Evolutionary conservation across 2,329 filamentous ascomycete genomes (phyloP).

Genomic region (Aspergillus phoenicis): DNA sequence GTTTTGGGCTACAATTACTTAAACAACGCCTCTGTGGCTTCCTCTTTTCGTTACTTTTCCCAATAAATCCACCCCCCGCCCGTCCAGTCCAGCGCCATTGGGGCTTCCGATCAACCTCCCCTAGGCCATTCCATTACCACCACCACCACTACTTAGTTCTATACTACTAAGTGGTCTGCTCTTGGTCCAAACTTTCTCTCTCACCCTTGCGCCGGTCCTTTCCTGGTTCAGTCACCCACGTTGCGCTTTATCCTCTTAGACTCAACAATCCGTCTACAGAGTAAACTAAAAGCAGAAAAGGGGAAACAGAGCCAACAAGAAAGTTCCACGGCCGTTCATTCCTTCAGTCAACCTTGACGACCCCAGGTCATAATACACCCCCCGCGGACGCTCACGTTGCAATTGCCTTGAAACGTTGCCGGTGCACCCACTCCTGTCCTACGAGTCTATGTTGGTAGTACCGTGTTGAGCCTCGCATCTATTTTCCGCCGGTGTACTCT

Average conservation of each 20-base stretch:
- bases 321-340: slow-evolving; percentile 6
- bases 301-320: neutral
- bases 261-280: neutral
- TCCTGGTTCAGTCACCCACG: slow-evolving; percentile 9
- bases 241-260: slow-evolving; percentile 14
- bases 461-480: neutral
- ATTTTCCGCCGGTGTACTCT: slow-evolving; percentile 4
- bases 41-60: slow-evolving; percentile 5
- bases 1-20: neutral
- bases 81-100: slow-evolving; percentile 9
- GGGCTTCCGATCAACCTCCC: slow-evolving; percentile 10
- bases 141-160: neutral
- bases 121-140: neutral
- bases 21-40: neutral
- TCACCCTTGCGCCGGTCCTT: slow-evolving; percentile 13
- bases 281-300: slow-evolving; percentile 6
- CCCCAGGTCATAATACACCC: neutral
- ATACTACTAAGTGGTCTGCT: neutral
- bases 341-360: neutral
- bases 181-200: slow-evolving; percentile 11
- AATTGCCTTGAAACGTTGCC: slow-evolving; percentile 1
- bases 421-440: neutral
- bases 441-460: neutral
- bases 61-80: slow-evolving; percentile 11
- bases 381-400: neutral